Percentiles rank a stretch among this genome's conserved stretches.
Evolutionary conservation across 1,284 basidiomycete species (phyloP).

Genomic region (Cryptococcus maquisensis): DNA sequence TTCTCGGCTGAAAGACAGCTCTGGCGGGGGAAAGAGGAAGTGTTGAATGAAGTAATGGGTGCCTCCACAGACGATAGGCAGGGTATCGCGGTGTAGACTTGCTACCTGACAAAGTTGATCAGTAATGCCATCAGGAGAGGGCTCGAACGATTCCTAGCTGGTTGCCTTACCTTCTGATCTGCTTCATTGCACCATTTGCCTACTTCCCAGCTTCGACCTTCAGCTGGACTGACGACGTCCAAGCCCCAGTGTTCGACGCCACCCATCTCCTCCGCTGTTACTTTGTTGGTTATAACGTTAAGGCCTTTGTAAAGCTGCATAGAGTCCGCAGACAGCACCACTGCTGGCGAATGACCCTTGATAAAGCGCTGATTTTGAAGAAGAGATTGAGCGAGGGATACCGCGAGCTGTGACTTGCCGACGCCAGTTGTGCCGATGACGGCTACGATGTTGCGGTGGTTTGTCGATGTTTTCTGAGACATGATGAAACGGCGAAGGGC

Average conservation of each 20-base stretch:
- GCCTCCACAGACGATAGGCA: conserved; percentile 90
- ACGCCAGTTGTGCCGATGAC: conserved; percentile 95
- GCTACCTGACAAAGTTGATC: conserved; percentile 44
- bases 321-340: conserved; percentile 87
- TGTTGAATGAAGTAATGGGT: conserved; percentile 98
- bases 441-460: conserved; percentile 52
- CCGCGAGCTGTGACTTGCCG: conserved; percentile 89
- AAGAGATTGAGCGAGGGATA: conserved; percentile 69
- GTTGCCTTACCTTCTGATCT: conserved; percentile 57
- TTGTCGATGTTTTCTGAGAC: neutral
- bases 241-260: conserved; percentile 86
- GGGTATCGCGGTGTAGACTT: conserved; percentile 44
- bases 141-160: neutral
- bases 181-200: conserved; percentile 71
- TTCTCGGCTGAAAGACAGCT: conserved; percentile 52
- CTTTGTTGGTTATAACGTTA: conserved; percentile 94
- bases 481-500: neutral
- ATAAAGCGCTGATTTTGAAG: neutral
- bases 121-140: neutral
- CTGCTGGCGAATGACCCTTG: neutral
- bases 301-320: conserved; percentile 98
- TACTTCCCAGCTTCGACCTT: conserved; percentile 75
- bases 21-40: conserved; percentile 62
- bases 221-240: conserved; percentile 75
- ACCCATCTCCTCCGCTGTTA: conserved; percentile 67